Conservation (phyloP, 257 asterid genomes). For the Misopates orontium region DNA sequence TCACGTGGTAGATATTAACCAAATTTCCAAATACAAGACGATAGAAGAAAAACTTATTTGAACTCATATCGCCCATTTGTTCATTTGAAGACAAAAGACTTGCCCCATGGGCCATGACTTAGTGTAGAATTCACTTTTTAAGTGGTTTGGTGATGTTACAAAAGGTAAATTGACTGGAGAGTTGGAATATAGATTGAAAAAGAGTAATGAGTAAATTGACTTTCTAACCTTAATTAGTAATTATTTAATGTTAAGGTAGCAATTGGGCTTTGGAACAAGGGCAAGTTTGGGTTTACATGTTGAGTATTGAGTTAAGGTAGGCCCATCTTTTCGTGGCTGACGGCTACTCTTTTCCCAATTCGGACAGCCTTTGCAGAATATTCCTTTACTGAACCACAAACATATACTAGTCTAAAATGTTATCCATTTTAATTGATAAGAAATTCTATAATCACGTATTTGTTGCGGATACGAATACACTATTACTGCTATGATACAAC, state of each 20-base stretch:
- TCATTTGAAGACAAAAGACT: no score
- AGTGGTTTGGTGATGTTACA: background rate
- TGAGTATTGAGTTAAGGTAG: background rate
- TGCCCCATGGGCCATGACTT: no score
- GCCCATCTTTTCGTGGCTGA: slow-evolving; percentile 7
- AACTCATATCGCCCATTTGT: no score
- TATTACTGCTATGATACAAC: no score
- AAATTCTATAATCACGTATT: no score
- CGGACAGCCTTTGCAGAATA: background rate
- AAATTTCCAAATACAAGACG: no score
- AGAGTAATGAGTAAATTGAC: background rate
- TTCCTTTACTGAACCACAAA: slow-evolving; percentile 6
- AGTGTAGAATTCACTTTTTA: background rate
- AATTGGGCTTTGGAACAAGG: background rate
- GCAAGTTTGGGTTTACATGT: no score
- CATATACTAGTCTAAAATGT: background rate
- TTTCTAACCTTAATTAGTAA: background rate
- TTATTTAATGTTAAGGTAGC: background rate
- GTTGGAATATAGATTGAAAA: background rate
- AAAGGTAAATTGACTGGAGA: background rate
- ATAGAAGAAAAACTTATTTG: no score
- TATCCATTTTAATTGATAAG: background rate
- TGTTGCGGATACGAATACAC: no score
- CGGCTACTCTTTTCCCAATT: slow-evolving; percentile 8
- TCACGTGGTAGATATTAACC: no score